Evolutionary conservation across 352 stramenopile species (phyloP).

Genomic region (Phytophthora hybrid): DNA sequence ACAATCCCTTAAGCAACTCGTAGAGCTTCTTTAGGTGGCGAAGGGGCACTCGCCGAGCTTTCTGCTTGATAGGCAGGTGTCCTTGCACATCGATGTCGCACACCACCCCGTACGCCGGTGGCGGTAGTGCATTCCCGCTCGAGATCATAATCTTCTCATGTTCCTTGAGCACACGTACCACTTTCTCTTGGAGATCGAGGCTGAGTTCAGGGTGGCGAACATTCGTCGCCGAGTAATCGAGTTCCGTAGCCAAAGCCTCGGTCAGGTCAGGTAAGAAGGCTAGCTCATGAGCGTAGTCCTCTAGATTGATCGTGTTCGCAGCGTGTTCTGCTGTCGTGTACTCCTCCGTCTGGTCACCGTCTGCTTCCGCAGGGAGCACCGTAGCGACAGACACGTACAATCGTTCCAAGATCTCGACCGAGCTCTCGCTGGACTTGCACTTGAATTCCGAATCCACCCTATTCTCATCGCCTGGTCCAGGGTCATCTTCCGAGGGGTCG

Average conservation of each 20-base stretch:
- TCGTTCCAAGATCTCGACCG: too few species aligned
- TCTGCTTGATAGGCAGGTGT: not conserved
- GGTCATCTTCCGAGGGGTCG: too few species aligned
- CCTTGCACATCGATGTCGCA: not conserved
- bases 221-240: not conserved
- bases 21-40: not conserved
- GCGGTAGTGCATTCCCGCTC: not conserved
- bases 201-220: not conserved
- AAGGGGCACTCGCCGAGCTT: not conserved
- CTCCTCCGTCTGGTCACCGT: too few species aligned
- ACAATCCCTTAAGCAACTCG: not conserved
- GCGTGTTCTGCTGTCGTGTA: too few species aligned
- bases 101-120: not conserved
- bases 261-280: not conserved
- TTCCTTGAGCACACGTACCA: not conserved
- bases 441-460: too few species aligned
- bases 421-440: too few species aligned
- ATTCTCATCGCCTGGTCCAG: too few species aligned
- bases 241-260: not conserved
- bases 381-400: too few species aligned
- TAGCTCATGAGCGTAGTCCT: not conserved
- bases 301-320: not conserved
- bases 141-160: not conserved
- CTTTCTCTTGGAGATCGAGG: not conserved
- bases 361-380: too few species aligned